phyloP scores from a whole-genome alignment of 202 grass and related monocot genomes.

The Tripidium arundinaceum region DNA sequence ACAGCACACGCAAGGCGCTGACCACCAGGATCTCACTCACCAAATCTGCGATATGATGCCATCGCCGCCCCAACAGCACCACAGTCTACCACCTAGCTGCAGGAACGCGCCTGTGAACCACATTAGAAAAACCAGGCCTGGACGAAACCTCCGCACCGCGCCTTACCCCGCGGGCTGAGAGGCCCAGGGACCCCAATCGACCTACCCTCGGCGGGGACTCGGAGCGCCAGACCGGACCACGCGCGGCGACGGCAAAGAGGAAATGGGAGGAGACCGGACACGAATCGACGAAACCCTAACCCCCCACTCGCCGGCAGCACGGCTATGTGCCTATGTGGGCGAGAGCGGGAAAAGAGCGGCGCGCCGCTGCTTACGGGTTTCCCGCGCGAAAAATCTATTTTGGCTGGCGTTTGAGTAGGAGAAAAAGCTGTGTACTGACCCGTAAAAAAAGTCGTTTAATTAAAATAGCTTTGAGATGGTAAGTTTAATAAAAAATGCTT shows the following conservation, averaged over 20 bases:
- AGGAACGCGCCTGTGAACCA: background rate
- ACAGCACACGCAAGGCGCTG: background rate
- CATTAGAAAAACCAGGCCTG: background rate
- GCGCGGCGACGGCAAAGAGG: background rate
- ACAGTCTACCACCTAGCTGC: background rate
- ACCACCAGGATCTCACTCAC: conserved; percentile 4
- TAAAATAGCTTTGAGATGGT: too few relatives aligned
- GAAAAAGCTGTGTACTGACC: too few relatives aligned
- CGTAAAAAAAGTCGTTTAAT: too few relatives aligned
- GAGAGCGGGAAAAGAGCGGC: background rate
- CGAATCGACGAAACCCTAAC: background rate
- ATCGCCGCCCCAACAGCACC: background rate
- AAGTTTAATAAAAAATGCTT: too few relatives aligned
- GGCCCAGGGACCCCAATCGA: background rate
- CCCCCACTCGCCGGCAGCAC: background rate
- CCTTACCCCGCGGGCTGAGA: background rate
- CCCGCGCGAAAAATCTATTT: background rate
- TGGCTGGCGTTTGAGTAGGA: too few relatives aligned
- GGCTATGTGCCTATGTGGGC: background rate
- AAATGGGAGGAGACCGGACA: background rate
- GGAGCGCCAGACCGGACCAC: background rate
- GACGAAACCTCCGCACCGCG: background rate
- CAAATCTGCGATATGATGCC: conserved; percentile 7
- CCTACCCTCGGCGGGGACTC: background rate
- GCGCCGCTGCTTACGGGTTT: background rate